These are phyloP conservation scores for Exophiala lecanii-corni DNA, from an alignment of 2,329 filamentous ascomycete species.

Conservation along the genomic window DNA sequence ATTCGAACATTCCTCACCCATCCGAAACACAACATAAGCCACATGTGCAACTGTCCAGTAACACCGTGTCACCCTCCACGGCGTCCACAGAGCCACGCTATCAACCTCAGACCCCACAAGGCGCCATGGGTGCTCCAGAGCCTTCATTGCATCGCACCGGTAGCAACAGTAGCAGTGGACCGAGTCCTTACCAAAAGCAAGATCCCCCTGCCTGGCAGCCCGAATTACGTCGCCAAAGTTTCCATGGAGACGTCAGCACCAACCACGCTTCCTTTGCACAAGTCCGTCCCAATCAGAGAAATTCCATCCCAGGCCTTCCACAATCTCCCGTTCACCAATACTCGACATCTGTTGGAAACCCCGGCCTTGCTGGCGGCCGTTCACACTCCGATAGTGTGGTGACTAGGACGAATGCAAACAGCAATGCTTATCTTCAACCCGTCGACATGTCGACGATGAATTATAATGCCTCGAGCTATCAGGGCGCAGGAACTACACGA, in stretches of 20 bases:
- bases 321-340: conserved; percentile 22
- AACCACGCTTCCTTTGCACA: conserved; percentile 9
- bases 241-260: conserved; percentile 17
- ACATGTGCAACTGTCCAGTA: conserved; percentile 9
- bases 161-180: conserved; percentile 29
- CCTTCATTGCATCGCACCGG: conserved; percentile 28
- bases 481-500: conserved; percentile 13
- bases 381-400: conserved; percentile 17
- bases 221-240: conserved; percentile 26
- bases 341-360: conserved; percentile 16
- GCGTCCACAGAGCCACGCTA: conserved; percentile 27
- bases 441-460: conserved; percentile 13
- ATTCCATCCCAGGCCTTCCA: conserved; percentile 10
- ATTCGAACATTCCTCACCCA: neutral
- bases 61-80: conserved; percentile 13
- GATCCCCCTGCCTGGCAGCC: conserved; percentile 29
- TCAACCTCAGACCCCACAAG: conserved; percentile 29
- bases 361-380: conserved; percentile 18
- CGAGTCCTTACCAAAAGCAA: conserved; percentile 30
- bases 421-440: conserved; percentile 17
- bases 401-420: conserved; percentile 11
- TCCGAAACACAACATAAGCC: conserved; percentile 9
- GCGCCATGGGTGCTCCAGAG: conserved; percentile 25
- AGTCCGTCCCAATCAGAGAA: conserved; percentile 7
- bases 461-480: conserved; percentile 17